A percentile compares a stretch with the other conserved stretches of the same genome.
These are phyloP conservation scores for Avena atlantica DNA, from an alignment of 176 grass and related monocot species.

Conservation along the genomic window DNA sequence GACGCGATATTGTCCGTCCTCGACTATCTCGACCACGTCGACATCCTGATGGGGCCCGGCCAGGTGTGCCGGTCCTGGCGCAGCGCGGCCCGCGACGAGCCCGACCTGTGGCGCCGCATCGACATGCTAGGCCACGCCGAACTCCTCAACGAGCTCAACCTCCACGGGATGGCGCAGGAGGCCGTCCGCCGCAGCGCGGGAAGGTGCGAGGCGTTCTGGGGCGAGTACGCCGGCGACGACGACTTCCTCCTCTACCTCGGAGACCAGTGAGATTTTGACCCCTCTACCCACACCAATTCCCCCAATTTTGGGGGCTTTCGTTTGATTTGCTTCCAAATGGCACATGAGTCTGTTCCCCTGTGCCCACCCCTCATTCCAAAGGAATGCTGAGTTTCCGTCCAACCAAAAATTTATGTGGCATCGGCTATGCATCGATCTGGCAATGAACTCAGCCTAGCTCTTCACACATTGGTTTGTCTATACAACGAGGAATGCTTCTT, in stretches of 20 bases:
- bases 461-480: background rate
- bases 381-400: background rate
- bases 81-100: background rate
- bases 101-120: slow-evolving; percentile 20
- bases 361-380: background rate
- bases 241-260: slow-evolving; percentile 15
- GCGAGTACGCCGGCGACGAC: background rate
- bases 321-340: background rate
- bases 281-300: background rate
- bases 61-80: slow-evolving; percentile 23
- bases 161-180: slow-evolving; percentile 2
- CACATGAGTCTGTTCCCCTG: background rate
- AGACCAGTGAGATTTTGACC: background rate
- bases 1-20: background rate
- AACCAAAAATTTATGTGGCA: background rate
- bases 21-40: background rate
- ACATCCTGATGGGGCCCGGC: background rate
- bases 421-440: background rate
- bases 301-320: background rate
- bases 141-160: background rate
- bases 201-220: slow-evolving; percentile 21
- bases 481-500: background rate
- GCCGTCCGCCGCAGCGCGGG: slow-evolving; percentile 25
- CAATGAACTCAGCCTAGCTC: background rate
- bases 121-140: background rate